Conservation (phyloP, 345 rosid species). For the Theobroma cacao region DNA sequence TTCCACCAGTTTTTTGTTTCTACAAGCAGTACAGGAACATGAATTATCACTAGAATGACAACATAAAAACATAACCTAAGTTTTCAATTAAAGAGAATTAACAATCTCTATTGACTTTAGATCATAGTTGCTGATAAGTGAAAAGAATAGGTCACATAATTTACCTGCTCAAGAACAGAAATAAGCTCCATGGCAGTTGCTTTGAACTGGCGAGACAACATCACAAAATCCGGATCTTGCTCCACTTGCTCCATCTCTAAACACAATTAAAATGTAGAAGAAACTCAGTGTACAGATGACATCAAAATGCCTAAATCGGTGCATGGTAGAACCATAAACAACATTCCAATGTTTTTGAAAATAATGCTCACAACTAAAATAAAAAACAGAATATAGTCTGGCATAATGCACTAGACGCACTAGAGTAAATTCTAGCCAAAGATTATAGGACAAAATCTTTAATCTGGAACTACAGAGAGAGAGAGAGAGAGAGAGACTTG, state of each 20-base stretch:
- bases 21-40: slow-evolving; percentile 28
- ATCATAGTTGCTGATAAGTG: slow-evolving; percentile 1
- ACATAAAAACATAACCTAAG: not conserved
- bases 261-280: slow-evolving; percentile 23
- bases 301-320: not conserved
- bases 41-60: slow-evolving; percentile 10
- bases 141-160: not conserved
- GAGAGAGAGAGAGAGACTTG: slow-evolving; percentile 1
- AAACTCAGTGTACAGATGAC: slow-evolving; percentile 13
- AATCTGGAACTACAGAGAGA: not conserved
- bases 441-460: not conserved
- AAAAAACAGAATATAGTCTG: not conserved
- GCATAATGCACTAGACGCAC: not conserved
- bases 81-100: slow-evolving; percentile 7
- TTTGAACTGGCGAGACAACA: slow-evolving; percentile 91
- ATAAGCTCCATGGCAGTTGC: slow-evolving; percentile 95
- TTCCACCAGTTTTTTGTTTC: slow-evolving; percentile 96
- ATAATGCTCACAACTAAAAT: not conserved
- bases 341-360: not conserved
- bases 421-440: slow-evolving; percentile 4
- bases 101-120: not conserved
- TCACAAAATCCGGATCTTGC: slow-evolving; percentile 84
- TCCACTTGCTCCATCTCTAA: slow-evolving; percentile 93
- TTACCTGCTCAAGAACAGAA: slow-evolving; percentile 96
- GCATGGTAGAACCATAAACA: not conserved